Percentiles rank a stretch among this genome's conserved stretches.
Conservation (phyloP, 805 yeast genomes). For the Lipomyces yamadae region DNA sequence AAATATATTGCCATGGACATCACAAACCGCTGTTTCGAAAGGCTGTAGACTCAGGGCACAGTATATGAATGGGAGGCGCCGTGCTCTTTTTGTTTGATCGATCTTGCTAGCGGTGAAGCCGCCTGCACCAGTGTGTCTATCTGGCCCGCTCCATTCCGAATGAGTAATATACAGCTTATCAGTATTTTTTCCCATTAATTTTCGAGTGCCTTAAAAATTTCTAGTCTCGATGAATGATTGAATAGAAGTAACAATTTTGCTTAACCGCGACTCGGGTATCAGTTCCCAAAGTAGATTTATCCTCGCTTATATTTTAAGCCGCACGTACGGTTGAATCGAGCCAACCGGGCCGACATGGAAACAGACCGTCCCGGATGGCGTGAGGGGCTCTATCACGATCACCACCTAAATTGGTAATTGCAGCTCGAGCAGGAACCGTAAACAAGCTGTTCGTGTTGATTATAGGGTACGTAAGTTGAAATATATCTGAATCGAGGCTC, state of each 20-base stretch:
- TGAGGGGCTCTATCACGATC: no score
- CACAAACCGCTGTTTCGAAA: constrained; percentile 40
- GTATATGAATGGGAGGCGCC: constrained; percentile 43
- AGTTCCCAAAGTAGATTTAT: no score
- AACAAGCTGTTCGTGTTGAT: background rate
- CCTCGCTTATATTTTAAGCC: no score
- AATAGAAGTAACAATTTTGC: background rate
- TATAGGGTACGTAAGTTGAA: background rate
- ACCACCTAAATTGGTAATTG: background rate
- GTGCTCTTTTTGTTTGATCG: constrained; percentile 19
- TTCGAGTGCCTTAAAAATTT: background rate
- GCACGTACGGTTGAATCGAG: no score
- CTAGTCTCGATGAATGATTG: background rate
- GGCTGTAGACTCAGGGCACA: constrained; percentile 46
- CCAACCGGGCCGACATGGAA: no score
- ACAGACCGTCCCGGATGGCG: no score
- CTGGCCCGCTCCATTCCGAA: constrained; percentile 45
- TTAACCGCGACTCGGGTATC: background rate
- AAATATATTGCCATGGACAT: constrained; percentile 43
- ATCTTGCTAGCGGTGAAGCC: constrained; percentile 34
- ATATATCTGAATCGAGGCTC: background rate
- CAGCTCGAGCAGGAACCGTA: background rate
- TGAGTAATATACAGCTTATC: constrained; percentile 47
- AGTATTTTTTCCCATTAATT: constrained; percentile 47
- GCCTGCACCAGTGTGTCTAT: constrained; percentile 41